Conservation (phyloP, 345 rosid genomes). For the Isatis tinctoria region DNA sequence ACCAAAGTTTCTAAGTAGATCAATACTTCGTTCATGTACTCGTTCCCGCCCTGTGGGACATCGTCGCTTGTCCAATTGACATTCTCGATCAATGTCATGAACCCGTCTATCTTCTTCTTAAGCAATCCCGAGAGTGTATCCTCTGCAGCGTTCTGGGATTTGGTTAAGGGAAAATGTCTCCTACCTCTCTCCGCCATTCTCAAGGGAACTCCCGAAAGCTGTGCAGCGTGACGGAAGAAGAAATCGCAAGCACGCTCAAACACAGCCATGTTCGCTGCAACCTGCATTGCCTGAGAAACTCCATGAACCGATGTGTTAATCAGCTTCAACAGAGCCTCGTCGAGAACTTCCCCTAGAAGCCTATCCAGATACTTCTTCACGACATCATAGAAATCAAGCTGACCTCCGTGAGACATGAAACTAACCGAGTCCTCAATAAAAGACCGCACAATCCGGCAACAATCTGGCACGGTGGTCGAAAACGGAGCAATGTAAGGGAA, state of each 20-base stretch:
- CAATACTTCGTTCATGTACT: slow-evolving; percentile 89
- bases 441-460: slow-evolving; percentile 91
- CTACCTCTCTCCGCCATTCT: slow-evolving; percentile 96
- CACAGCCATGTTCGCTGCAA: slow-evolving; percentile 96
- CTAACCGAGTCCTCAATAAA: slow-evolving; percentile 95
- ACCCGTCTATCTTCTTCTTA: slow-evolving; percentile 84
- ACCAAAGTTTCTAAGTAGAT: slow-evolving; percentile 89
- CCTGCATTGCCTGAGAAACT: slow-evolving; percentile 95
- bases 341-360: slow-evolving; percentile 79
- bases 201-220: slow-evolving; percentile 85
- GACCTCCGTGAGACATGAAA: slow-evolving; percentile 94
- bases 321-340: slow-evolving; percentile 79
- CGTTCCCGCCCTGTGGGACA: slow-evolving; percentile 70
- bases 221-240: slow-evolving; percentile 94
- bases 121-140: slow-evolving; percentile 90
- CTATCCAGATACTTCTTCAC: slow-evolving; percentile 92
- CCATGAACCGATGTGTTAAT: slow-evolving; percentile 73
- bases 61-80: slow-evolving; percentile 98
- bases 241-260: slow-evolving; percentile 97
- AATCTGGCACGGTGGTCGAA: slow-evolving; percentile 91
- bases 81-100: slow-evolving; percentile 84
- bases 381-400: slow-evolving; percentile 86
- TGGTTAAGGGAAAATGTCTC: slow-evolving; percentile 85
- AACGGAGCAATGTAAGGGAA: slow-evolving; percentile 93
- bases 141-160: slow-evolving; percentile 86